Base-by-base conservation (phyloP, 1,284 basidiomycete species). In the Neolentinus lepideus region DNA sequence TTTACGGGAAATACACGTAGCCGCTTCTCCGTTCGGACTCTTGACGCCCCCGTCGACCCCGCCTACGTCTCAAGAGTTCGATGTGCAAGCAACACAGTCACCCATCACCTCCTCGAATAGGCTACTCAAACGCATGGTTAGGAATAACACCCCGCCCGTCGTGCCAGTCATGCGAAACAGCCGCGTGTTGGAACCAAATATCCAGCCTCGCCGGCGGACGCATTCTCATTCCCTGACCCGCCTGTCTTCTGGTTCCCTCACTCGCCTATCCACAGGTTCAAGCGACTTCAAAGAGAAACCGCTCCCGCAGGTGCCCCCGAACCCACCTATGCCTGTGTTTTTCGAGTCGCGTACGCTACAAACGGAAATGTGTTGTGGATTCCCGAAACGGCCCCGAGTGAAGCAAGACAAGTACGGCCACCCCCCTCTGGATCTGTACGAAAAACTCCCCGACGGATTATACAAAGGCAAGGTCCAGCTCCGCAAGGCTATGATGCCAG, bases 341-440 rank as follows among this genome's bases (percentile, higher is more conserved):
- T 71, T 71, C 8, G 76, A 83, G 54, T 73, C 73, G n/a, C 73
- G 72, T 26, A 79, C 74, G 1, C 62, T 86, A 26, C 71, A 77
- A 48, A 81, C 76, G 11, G 75, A 78, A 53, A 72, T 87, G 50
- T 78, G 70, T 50, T 75, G 84, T 46, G 85, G 85, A 1, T 88
- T 88, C 60, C 83, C 84, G 16, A 88, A 88, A 59, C 78, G 84
- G 16, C 83, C 84, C 4, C 73, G 82, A 46, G 71, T 65, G 46
- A 65, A 64, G 29, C 60, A 66, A 8, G 57, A 67, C 33, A 65
- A 64, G 29, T 57, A 61, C 12, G 53, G 51, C 10, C 80, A 83
- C 61, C 79, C 80, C 9, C 72, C 79, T 1, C 58, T 80, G 38
- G 76, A 77, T 36, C 67, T 70, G 1, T 71, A 78, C 45, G 68